A percentile compares a stretch with the other conserved stretches of the same genome.
Conservation (phyloP, 2,329 filamentous ascomycete species). For the Neophaeococcomyces aloes region DNA sequence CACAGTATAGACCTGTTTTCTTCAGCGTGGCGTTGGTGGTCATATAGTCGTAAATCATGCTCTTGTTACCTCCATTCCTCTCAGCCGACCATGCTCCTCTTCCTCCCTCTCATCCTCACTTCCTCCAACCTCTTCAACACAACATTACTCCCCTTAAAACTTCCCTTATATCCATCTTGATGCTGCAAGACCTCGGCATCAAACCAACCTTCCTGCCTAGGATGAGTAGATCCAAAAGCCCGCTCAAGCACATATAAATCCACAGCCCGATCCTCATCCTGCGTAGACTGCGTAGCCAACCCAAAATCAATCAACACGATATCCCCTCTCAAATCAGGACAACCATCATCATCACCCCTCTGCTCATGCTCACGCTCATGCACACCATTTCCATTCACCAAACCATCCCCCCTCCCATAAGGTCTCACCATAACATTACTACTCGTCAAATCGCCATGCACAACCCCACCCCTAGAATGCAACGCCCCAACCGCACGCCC, state of each 20-base stretch:
- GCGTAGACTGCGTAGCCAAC: slow-evolving; percentile 65
- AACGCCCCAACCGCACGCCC: slow-evolving; percentile 62
- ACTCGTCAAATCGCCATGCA: slow-evolving; percentile 93
- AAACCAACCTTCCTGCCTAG: slow-evolving; percentile 68
- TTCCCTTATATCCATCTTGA: slow-evolving; percentile 54
- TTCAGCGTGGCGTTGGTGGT: slow-evolving; percentile 16
- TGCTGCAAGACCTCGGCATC: slow-evolving; percentile 50
- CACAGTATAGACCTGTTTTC: slow-evolving; percentile 27
- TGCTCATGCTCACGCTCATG: slow-evolving; percentile 13
- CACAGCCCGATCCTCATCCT: slow-evolving; percentile 88
- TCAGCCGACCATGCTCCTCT: slow-evolving; percentile 92
- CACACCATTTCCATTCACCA: slow-evolving; percentile 15
- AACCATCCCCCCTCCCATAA: slow-evolving; percentile 14
- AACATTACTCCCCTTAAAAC: slow-evolving; percentile 62
- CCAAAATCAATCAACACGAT: slow-evolving; percentile 93
- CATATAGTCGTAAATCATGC: neutral
- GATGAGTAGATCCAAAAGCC: slow-evolving; percentile 91
- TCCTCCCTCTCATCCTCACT: slow-evolving; percentile 84
- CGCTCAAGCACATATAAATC: slow-evolving; percentile 93
- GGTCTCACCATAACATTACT: slow-evolving; percentile 83
- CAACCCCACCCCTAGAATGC: slow-evolving; percentile 75
- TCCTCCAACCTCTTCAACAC: slow-evolving; percentile 80
- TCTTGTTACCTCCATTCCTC: too few relatives aligned
- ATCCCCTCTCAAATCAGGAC: slow-evolving; percentile 49
- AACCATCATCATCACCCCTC: slow-evolving; percentile 8